Base-by-base conservation (phyloP, 2,329 filamentous ascomycete genomes). In the Macroventuria anomochaeta region DNA sequence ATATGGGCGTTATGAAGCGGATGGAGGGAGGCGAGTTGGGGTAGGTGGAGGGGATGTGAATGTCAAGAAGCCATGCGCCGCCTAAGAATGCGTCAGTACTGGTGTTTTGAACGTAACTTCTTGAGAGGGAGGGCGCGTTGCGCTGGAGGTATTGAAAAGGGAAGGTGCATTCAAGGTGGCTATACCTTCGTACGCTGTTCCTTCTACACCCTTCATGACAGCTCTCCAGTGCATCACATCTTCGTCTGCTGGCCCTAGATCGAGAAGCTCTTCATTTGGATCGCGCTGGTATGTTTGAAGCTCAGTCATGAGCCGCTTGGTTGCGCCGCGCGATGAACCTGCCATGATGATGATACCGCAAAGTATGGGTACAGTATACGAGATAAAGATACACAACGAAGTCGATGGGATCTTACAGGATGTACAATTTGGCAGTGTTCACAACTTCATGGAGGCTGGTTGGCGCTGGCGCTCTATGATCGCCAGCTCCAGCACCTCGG, bases 21-120 rank as follows among this genome's bases (percentile, higher is more conserved):
- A 99, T 88, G 33, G 80, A 82, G 1, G 95, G 95, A 1, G 95
- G 88, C 1, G 83, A 76, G 52, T 89, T 82, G 3, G 95, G 95
- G 76, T 99, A 97, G 33, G 83, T 85, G 0, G 83, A 63, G 0
- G 95, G 93, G 67, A 97, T 84, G 43, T 80, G 72, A 74, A 99
- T 92, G 70, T 78, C 74, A 66, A 99, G 85, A 56, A 89, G 86
- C 93, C 93, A 99, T 66, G 88, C 85, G 58, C 95, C 95, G 69
- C 80, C 85, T 83, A 40, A n/a, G 18, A 18, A 23, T 10, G 33
- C 18, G 39, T 55, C n/a, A 36, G 41, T 46, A 13, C 5, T 20
- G 25, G 34, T 15, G 31, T 31, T 13, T n/a, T 4, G 5, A 6
- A 13, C 11, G 28, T 6, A n/a, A 11, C 4, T 31, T 10, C 13